These are phyloP conservation scores for Hyphopichia fennica DNA, from an alignment of 1,139 yeast species.

Conservation along the genomic window DNA sequence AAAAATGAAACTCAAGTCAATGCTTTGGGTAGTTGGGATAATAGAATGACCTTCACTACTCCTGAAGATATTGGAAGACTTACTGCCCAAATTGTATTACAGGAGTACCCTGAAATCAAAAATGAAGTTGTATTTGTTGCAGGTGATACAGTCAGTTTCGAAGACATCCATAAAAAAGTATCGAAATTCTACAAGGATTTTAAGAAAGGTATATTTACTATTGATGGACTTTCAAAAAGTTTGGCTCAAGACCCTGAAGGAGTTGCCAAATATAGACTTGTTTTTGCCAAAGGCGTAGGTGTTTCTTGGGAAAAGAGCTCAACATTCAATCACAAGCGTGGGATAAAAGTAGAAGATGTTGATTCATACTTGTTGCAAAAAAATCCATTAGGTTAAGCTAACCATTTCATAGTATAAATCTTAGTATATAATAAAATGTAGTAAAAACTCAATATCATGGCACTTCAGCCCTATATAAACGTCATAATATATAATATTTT, in stretches of 20 bases:
- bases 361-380: constrained; percentile 22
- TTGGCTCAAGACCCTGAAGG: background rate
- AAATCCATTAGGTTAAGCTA: constrained; percentile 35
- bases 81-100: background rate
- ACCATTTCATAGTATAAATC: too few species aligned
- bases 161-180: background rate
- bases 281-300: constrained; percentile 1
- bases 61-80: constrained; percentile 1
- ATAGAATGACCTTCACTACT: background rate
- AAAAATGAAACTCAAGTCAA: background rate
- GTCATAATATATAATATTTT: too few species aligned
- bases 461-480: too few species aligned
- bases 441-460: too few species aligned
- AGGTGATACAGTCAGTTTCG: background rate
- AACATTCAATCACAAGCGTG: background rate
- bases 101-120: background rate
- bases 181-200: background rate
- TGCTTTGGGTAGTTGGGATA: constrained; percentile 1
- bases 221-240: background rate
- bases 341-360: background rate
- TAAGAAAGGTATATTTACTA: background rate
- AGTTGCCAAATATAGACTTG: background rate
- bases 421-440: too few species aligned
- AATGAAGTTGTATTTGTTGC: background rate
- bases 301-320: background rate